Conservation (phyloP, 2,329 filamentous ascomycete genomes). For the Colletotrichum sp. region DNA sequence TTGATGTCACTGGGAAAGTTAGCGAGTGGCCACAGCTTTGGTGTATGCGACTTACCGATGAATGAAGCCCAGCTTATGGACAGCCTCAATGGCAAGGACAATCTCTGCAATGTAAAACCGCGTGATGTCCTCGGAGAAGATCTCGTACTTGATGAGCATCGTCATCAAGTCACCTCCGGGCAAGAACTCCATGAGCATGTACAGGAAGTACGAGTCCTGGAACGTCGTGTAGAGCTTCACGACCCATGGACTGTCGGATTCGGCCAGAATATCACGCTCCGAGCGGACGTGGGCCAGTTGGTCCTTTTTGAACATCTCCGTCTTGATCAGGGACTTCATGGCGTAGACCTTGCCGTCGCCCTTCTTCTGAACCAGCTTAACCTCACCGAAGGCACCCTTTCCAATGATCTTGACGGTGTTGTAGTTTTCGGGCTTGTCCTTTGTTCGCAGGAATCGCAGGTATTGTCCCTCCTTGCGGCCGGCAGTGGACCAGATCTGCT, state of each 20-base stretch:
- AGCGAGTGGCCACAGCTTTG: neutral
- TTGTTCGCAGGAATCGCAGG: constrained; percentile 90
- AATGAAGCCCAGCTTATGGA: constrained; percentile 97
- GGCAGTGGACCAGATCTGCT: constrained; percentile 83
- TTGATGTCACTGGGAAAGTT: constrained; percentile 82
- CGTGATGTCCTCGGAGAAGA: constrained; percentile 98
- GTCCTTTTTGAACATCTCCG: constrained; percentile 99
- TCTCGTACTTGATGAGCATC: constrained; percentile 99
- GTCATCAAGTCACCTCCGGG: constrained; percentile 99
- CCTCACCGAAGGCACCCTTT: constrained; percentile 98
- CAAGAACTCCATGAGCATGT: constrained; percentile 99
- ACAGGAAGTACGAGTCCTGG: constrained; percentile 94
- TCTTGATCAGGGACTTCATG: constrained; percentile 97
- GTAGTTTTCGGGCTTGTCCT: constrained; percentile 94
- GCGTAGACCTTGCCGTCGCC: constrained; percentile 97
- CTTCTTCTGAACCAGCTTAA: constrained; percentile 96
- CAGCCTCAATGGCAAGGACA: constrained; percentile 96
- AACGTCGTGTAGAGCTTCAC: constrained; percentile 99
- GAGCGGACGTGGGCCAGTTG: constrained; percentile 96
- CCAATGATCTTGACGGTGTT: constrained; percentile 97
- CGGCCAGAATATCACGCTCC: constrained; percentile 95
- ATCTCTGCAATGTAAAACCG: constrained; percentile 99
- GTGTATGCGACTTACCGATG: constrained; percentile 76
- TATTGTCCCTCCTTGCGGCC: constrained; percentile 91
- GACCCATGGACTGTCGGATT: constrained; percentile 99